Conservation (phyloP, 305 asterid species). For the Fraxinus latifolia region DNA sequence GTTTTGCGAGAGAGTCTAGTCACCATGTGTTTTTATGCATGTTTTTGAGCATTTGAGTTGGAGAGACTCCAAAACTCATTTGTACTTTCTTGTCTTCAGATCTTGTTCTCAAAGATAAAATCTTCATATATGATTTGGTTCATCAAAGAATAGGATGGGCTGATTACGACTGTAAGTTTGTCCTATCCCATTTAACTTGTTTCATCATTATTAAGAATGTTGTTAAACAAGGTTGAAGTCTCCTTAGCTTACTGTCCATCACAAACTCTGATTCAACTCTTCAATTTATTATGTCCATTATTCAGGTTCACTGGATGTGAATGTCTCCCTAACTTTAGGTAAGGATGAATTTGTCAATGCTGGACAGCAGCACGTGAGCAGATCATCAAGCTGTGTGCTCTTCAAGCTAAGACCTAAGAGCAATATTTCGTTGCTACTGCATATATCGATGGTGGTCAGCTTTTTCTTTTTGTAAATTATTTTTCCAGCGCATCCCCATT, state of each 20-base stretch:
- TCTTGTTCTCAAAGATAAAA: slow-evolving; percentile 66
- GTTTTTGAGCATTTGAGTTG: neutral
- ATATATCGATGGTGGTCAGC: slow-evolving; percentile 27
- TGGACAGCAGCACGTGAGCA: slow-evolving; percentile 42
- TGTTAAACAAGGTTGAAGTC: neutral
- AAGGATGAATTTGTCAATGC: slow-evolving; percentile 47
- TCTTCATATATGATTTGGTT: slow-evolving; percentile 56
- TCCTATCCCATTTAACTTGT: neutral
- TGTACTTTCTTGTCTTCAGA: slow-evolving; percentile 40
- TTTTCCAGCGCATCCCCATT: neutral
- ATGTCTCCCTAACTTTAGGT: slow-evolving; percentile 49
- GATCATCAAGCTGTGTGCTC: slow-evolving; percentile 26
- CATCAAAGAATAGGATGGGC: slow-evolving; percentile 67
- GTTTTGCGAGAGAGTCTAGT: neutral
- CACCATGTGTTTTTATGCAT: neutral
- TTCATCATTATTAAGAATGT: neutral
- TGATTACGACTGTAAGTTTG: slow-evolving; percentile 66
- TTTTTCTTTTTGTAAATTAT: slow-evolving; percentile 38
- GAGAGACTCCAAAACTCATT: slow-evolving; percentile 7
- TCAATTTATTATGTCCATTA: neutral
- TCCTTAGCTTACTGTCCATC: neutral
- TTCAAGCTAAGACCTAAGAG: slow-evolving; percentile 18
- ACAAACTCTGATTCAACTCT: neutral
- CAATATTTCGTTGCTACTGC: slow-evolving; percentile 24
- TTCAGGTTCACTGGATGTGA: slow-evolving; percentile 54